Evolutionary conservation across 257 asterid species (phyloP), one percentile per base, ranked within the genome.

Genomic region (Buddleja alternifolia): DNA sequence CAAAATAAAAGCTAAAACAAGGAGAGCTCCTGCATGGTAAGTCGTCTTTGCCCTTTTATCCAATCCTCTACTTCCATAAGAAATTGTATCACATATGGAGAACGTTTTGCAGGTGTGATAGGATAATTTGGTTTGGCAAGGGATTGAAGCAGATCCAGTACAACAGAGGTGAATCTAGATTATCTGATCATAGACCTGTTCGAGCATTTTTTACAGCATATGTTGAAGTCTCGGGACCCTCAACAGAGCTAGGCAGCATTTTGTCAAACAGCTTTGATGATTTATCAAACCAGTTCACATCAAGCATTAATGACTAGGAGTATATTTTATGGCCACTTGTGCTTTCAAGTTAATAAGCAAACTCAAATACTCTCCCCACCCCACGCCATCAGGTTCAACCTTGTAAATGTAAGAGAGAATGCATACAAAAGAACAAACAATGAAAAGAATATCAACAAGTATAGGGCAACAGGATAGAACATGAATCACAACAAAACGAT

Each of bases 141-240:
- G 88, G 90, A 72, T 60, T 86, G 74, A 75, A 78, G 73, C 90
- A 84, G 72, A 82, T 71, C 0, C 70, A 66, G 71, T 86, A 86
- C 71, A 65, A 53, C 59, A 81, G 93, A 78, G 79, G 79, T 41
- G 93, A 81, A 70, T 78, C 81, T 0, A 82, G 79, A 71, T 60
- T 84, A 50, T 86, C 90, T 10, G 93, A 86, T 70, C 93, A 86
- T 73, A 82, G 93, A 80, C 88, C 90, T 10, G 86, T 86, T 67
- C 77, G 77, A 50, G 88, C 86, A 68, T 61, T 69, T 60, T 86
- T 86, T 66, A 70, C 60, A 54, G 87, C 83, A 74, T 36, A 73
- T 74, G 77, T 75, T 3, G 72, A 82, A 63, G 75, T 45, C 48
- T 58, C 78, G 59, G 64, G 69, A 67, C 69, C 71, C 42, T 40